These are phyloP conservation scores for Fusarium nanum DNA, from an alignment of 2,329 filamentous ascomycete species.

Conservation along the genomic window DNA sequence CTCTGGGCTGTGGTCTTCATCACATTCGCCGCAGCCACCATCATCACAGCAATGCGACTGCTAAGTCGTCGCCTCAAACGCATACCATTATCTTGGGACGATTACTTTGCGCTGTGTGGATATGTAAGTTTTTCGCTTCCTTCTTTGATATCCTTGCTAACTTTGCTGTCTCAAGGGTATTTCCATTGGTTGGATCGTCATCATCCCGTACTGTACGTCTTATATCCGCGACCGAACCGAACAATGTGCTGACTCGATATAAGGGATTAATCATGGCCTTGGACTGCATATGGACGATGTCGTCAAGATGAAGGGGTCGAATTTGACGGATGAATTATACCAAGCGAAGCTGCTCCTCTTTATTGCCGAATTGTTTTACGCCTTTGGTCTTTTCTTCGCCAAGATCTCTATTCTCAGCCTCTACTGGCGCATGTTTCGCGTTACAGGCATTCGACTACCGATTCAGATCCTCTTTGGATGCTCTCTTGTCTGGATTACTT, in stretches of 20 bases:
- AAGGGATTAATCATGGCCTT: constrained; percentile 34
- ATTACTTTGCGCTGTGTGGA: constrained; percentile 39
- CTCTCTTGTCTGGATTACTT: constrained; percentile 45
- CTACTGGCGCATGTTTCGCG: constrained; percentile 50
- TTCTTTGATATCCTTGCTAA: background rate
- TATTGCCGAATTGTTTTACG: constrained; percentile 47
- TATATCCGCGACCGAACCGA: background rate
- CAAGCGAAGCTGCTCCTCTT: constrained; percentile 24
- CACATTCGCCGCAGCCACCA: constrained; percentile 36
- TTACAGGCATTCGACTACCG: constrained; percentile 40
- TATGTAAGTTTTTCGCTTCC: constrained; percentile 18
- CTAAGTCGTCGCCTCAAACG: constrained; percentile 36
- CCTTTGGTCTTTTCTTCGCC: constrained; percentile 44
- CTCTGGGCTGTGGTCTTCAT: constrained; percentile 30
- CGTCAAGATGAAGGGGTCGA: background rate
- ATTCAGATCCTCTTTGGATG: constrained; percentile 45
- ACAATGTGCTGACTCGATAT: background rate
- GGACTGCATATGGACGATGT: constrained; percentile 30
- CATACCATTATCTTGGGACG: constrained; percentile 31
- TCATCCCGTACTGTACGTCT: constrained; percentile 36
- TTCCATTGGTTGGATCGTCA: constrained; percentile 32
- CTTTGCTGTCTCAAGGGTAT: constrained; percentile 5
- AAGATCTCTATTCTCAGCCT: constrained; percentile 47
- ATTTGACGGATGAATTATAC: background rate
- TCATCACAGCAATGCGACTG: constrained; percentile 26